Evolutionary conservation across 208 protist genomes (phyloP).

Genomic region (Crithidia expoeki): DNA sequence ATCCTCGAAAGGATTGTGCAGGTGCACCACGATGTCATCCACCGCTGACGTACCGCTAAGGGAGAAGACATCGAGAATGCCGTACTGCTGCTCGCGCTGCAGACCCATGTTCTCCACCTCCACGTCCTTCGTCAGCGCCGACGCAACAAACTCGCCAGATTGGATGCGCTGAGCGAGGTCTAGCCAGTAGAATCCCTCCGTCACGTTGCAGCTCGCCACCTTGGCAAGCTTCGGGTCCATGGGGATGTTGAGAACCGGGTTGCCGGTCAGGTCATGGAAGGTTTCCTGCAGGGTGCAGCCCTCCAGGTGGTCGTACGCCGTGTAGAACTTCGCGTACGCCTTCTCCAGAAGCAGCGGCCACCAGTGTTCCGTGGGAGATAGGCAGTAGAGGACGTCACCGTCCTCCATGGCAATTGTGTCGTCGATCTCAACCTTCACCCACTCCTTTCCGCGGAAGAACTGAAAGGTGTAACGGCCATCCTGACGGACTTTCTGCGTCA

Average conservation of each 20-base stretch:
- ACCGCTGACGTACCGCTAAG: constrained; percentile 62
- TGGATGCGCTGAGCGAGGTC: constrained; percentile 69
- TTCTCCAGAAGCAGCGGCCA: constrained; percentile 90
- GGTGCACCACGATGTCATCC: constrained; percentile 65
- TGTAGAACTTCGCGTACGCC: constrained; percentile 92
- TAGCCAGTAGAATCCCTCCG: constrained; percentile 61
- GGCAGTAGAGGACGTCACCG: constrained; percentile 65
- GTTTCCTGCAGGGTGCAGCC: constrained; percentile 80
- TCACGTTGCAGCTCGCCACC: constrained; percentile 50
- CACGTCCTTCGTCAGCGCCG: constrained; percentile 59
- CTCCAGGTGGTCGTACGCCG: constrained; percentile 71
- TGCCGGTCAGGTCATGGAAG: constrained; percentile 81
- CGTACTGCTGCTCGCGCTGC: constrained; percentile 80
- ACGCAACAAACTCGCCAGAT: constrained; percentile 54
- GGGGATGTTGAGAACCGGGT: constrained; percentile 77
- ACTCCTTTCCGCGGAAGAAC: constrained; percentile 76
- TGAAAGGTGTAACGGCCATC: constrained; percentile 88
- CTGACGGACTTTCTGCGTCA: constrained; percentile 76
- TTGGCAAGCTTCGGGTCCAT: constrained; percentile 74
- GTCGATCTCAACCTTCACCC: constrained; percentile 86
- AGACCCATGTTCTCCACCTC: constrained; percentile 68
- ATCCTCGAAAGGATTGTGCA: constrained; percentile 86
- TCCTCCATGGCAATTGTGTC: constrained; percentile 67
- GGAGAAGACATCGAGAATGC: constrained; percentile 80
- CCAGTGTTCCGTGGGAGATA: constrained; percentile 72